Conservation (phyloP, 768 basidiomycete genomes). For the Kockovaella imperatae region DNA sequence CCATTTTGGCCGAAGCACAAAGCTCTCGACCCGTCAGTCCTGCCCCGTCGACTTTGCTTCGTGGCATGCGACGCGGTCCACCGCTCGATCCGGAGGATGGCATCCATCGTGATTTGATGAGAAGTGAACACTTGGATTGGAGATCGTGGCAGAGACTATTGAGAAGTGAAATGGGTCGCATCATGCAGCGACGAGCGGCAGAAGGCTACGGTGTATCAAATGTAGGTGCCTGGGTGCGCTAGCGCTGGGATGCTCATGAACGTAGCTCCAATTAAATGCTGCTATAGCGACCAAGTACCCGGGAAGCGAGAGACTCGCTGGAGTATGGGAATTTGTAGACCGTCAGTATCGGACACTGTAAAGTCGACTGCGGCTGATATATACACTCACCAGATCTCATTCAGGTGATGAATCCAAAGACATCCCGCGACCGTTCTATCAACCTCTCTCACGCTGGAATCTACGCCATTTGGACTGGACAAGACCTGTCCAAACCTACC, state of each 20-base stretch:
- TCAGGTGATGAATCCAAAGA: constrained; percentile 25
- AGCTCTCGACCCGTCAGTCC: constrained; percentile 5
- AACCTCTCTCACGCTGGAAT: constrained; percentile 39
- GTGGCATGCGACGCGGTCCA: neutral
- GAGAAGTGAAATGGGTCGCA: constrained; percentile 28
- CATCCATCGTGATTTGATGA: constrained; percentile 5
- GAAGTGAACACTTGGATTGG: constrained; percentile 5
- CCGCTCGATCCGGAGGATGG: neutral
- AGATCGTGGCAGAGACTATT: constrained; percentile 7
- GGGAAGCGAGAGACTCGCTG: constrained; percentile 21
- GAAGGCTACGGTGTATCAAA: constrained; percentile 38
- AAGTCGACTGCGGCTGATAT: neutral
- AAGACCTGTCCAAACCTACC: neutral
- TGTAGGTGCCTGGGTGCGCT: constrained; percentile 22
- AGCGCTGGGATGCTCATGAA: too few species aligned
- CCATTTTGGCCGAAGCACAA: constrained; percentile 7
- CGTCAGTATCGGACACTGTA: constrained; percentile 19
- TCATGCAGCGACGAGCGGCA: constrained; percentile 36
- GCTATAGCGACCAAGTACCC: constrained; percentile 31
- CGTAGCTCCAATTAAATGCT: constrained; percentile 35
- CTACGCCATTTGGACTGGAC: constrained; percentile 32
- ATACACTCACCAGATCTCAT: constrained; percentile 25
- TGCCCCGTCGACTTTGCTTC: neutral
- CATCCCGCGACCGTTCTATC: constrained; percentile 14
- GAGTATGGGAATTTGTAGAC: constrained; percentile 37